A percentile compares a stretch with the other conserved stretches of the same genome.
Evolutionary conservation across 177 flowering plant genomes (phyloP).

Genomic region (Vitis hybrid): DNA sequence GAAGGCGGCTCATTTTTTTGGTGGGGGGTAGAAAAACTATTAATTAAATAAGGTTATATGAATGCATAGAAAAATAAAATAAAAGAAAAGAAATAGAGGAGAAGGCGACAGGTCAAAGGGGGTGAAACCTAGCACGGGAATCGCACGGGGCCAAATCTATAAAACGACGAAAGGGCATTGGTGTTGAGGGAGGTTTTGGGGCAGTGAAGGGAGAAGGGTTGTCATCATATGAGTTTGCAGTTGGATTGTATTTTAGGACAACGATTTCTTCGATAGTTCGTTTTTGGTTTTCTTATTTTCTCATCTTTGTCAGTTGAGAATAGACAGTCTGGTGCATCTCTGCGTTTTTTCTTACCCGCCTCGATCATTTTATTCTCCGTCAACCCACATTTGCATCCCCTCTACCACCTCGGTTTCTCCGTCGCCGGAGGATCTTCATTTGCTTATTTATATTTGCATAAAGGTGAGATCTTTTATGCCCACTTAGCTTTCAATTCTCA

Average conservation of each 20-base stretch:
- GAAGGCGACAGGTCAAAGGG: no score
- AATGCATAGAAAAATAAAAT: no score
- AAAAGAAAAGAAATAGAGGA: no score
- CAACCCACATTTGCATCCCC: constrained; percentile 11
- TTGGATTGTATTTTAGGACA: not conserved
- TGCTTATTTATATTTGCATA: not conserved
- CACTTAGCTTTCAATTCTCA: not conserved
- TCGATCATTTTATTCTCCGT: constrained; percentile 25
- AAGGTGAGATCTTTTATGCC: constrained; percentile 5
- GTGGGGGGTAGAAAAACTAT: no score
- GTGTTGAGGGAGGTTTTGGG: no score
- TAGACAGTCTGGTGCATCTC: not conserved
- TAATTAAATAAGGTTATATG: no score
- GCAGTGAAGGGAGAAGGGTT: no score
- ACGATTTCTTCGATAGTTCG: constrained; percentile 1
- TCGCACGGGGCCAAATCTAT: no score
- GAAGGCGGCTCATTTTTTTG: no score
- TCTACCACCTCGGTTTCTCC: constrained; percentile 22
- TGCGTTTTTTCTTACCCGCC: not conserved
- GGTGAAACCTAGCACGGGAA: no score
- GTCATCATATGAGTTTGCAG: no score
- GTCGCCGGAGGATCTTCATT: constrained; percentile 2
- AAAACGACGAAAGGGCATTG: no score
- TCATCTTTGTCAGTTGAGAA: constrained; percentile 5
- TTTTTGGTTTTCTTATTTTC: not conserved